Evolutionary conservation across 306 rosid species (phyloP), one percentile per base, ranked within the genome.

Genomic region (Sindora glabra): DNA sequence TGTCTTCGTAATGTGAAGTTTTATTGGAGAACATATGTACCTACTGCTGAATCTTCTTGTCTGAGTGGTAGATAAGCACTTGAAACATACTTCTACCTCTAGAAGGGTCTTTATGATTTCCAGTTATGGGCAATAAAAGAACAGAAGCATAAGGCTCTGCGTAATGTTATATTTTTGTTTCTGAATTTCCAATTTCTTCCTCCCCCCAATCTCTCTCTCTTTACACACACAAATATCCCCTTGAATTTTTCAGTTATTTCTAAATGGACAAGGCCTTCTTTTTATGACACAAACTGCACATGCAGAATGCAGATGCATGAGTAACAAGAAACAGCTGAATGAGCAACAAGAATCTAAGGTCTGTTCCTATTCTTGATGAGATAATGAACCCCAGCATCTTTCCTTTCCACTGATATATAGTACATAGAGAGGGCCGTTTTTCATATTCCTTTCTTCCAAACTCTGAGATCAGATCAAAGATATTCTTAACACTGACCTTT

Each of bases 101-200:
- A 41, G 53, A 19, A 32, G 2, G 56, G 45, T 41, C 13, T 13
- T 47, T 39, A 27, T 62, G 16, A 11, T 38, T 38, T 56, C 27
- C 29, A 48, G 36, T 21, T 56, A 51, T 37, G 53, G n/a, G 60
- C 69, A 68, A 72, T 72, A 68, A 77, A 42, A 24, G 53, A 56
- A 48, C 71, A 47, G 56, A 42, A 34, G 4, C 48, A 34, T 27
- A 32, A 22, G 42, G 41, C 37, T 19, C 34, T 13, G 42, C 23
- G 62, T 55, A 26, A 26, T 55, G 0, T 52, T 18, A 37, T 62
- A 26, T 26, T n/a, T n/a, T n/a, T n/a, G 65, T 68, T 30, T 74
- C 50, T 25, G 53, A 33, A 34, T 22, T 48, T 56, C 33, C 19
- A 4, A 30, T 57, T 9, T 49, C 34, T 23, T 36, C 5, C 51